Percentiles rank a stretch among this genome's conserved stretches.
Conservation (phyloP, 768 basidiomycete genomes). For the Daedaleopsis sinensis region DNA sequence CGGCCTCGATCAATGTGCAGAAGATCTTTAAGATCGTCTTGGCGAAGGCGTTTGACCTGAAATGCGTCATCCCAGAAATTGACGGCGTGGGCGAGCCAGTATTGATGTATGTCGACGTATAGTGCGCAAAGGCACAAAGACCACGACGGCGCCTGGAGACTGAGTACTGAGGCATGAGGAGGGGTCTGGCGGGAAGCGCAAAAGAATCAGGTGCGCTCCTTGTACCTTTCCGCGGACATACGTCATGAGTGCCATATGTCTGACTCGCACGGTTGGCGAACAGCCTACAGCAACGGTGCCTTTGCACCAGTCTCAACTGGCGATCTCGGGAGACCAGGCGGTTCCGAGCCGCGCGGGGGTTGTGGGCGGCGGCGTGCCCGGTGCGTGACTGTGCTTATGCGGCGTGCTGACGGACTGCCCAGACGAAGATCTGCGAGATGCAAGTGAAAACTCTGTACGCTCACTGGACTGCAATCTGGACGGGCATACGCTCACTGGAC, state of each 20-base stretch:
- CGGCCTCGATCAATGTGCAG: slow-evolving; percentile 98
- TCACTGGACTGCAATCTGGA: too few species aligned
- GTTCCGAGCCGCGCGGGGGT: too few species aligned
- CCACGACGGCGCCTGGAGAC: slow-evolving; percentile 9
- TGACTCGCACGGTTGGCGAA: neutral
- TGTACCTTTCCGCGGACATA: neutral
- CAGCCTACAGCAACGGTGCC: slow-evolving; percentile 11
- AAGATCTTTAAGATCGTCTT: slow-evolving; percentile 99
- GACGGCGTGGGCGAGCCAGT: slow-evolving; percentile 96
- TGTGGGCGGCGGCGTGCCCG: too few species aligned
- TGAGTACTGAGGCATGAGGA: slow-evolving; percentile 11
- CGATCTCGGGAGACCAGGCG: slow-evolving; percentile 13
- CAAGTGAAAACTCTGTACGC: too few species aligned
- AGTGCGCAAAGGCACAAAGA: slow-evolving; percentile 14
- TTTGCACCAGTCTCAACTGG: slow-evolving; percentile 6
- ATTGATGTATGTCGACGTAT: slow-evolving; percentile 90
- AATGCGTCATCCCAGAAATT: slow-evolving; percentile 98
- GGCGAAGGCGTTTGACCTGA: slow-evolving; percentile 96
- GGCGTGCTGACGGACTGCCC: too few species aligned
- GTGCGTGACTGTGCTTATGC: too few species aligned
- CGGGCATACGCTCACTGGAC: too few species aligned
- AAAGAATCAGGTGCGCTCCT: slow-evolving; percentile 15
- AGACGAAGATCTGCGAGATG: too few species aligned
- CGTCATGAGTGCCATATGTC: slow-evolving; percentile 6
- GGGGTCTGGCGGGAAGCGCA: slow-evolving; percentile 15